Evolutionary conservation across 192 early-diverging fungal species (phyloP).

Genomic region (Chytriomyces confervae): DNA sequence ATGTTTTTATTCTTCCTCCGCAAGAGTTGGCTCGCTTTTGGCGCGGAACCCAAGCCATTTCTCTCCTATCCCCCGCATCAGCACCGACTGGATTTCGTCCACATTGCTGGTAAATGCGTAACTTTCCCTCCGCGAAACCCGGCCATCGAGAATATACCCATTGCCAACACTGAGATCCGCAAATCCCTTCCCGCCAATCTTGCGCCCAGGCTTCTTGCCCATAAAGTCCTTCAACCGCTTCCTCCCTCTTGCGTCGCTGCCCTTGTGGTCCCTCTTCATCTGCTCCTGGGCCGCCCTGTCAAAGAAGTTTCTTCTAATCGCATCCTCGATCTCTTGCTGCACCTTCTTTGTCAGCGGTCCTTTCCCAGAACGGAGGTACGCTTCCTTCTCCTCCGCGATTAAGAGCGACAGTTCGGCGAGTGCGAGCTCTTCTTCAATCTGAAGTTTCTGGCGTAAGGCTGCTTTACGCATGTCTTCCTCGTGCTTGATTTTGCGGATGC

Average conservation of each 20-base stretch:
- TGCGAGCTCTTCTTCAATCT: conserved; percentile 4
- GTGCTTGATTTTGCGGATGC: neutral
- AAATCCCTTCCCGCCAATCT: neutral
- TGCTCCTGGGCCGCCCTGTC: neutral
- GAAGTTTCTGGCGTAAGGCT: neutral
- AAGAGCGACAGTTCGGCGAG: conserved; percentile 2
- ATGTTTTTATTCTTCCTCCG: too few relatives aligned
- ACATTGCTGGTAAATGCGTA: neutral
- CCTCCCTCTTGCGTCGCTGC: neutral
- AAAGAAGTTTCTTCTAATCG: conserved; percentile 10
- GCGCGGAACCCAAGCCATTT: neutral
- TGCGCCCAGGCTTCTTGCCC: neutral
- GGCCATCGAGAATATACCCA: neutral
- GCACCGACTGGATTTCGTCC: neutral
- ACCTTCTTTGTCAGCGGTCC: conserved; percentile 7
- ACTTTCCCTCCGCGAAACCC: neutral
- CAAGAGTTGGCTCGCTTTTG: neutral
- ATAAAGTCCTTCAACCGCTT: conserved; percentile 18
- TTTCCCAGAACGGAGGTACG: conserved; percentile 5
- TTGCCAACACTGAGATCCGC: neutral
- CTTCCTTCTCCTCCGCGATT: conserved; percentile 7
- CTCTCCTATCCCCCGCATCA: conserved; percentile 1
- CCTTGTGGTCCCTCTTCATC: neutral
- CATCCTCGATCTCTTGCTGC: conserved; percentile 15
- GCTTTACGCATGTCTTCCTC: neutral